phyloP scores from a whole-genome alignment of 192 early-diverging fungal species.

The Coemansia sp. region DNA sequence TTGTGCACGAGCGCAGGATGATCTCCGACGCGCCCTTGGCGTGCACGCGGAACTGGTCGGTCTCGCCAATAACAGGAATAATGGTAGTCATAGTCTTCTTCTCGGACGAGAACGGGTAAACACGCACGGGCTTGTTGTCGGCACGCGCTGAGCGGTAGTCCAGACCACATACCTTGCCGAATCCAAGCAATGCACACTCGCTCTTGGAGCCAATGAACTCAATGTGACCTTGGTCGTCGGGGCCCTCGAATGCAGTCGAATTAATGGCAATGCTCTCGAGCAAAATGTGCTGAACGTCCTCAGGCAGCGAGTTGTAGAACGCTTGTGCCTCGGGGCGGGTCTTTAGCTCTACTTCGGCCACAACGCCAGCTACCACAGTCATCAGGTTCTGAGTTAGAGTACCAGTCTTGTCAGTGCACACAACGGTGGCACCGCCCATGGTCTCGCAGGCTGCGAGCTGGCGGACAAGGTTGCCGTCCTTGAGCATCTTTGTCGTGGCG shows the following conservation, averaged over 20 bases:
- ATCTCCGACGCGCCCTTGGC: slow-evolving; percentile 96
- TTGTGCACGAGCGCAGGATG: slow-evolving; percentile 37
- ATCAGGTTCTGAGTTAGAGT: slow-evolving; percentile 98
- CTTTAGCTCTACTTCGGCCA: slow-evolving; percentile 57
- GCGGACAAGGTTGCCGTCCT: slow-evolving; percentile 96
- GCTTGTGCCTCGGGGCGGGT: slow-evolving; percentile 45
- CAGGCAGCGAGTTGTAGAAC: slow-evolving; percentile 56
- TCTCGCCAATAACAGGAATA: slow-evolving; percentile 60
- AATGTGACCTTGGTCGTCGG: slow-evolving; percentile 33
- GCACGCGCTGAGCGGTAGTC: slow-evolving; percentile 67
- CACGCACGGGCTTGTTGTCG: slow-evolving; percentile 61
- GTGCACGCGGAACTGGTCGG: slow-evolving; percentile 66
- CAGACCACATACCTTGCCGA: slow-evolving; percentile 64
- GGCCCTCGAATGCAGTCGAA: slow-evolving; percentile 67
- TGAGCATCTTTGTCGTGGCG: slow-evolving; percentile 92
- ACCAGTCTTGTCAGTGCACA: slow-evolving; percentile 99
- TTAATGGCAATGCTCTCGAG: slow-evolving; percentile 82
- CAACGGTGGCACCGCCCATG: slow-evolving; percentile 97
- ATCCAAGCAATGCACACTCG: slow-evolving; percentile 88
- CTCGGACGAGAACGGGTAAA: slow-evolving; percentile 91
- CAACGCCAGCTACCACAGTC: slow-evolving; percentile 86
- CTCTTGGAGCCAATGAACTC: slow-evolving; percentile 93
- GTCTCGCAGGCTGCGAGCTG: slow-evolving; percentile 97
- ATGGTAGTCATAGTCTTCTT: slow-evolving; percentile 93
- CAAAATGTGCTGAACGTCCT: slow-evolving; percentile 56